phyloP scores from a whole-genome alignment of 768 basidiomycete species.

The Kwoniella newhampshirensis region DNA sequence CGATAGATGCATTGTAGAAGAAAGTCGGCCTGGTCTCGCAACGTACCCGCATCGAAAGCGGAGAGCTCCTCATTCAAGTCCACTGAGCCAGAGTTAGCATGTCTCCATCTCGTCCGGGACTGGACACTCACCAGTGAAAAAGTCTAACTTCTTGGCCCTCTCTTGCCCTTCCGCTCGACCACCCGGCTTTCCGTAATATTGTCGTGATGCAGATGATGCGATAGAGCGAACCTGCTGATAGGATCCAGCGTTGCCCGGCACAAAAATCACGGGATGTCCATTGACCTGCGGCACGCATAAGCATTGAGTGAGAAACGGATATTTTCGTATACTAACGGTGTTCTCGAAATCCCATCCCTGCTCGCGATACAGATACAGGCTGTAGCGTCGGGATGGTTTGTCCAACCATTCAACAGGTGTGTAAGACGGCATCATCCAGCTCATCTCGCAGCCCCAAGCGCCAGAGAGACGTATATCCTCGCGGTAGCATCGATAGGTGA shows the following conservation, averaged over 20 bases:
- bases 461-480: conserved; percentile 28
- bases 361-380: conserved; percentile 88
- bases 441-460: conserved; percentile 49
- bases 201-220: conserved; percentile 82
- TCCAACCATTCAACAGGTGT: conserved; percentile 70
- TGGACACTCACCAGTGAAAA: conserved; percentile 70
- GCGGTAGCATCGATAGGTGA: conserved; percentile 25
- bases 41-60: conserved; percentile 86
- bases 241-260: conserved; percentile 96
- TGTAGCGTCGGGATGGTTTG: conserved; percentile 70
- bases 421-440: conserved; percentile 68
- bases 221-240: conserved; percentile 91
- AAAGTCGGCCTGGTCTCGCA: conserved; percentile 77
- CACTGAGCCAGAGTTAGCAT: conserved; percentile 57
- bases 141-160: conserved; percentile 62
- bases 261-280: conserved; percentile 87
- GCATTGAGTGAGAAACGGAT: neutral
- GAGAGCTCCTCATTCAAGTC: conserved; percentile 98
- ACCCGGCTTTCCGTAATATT: conserved; percentile 67
- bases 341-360: conserved; percentile 70
- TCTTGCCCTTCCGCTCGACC: conserved; percentile 10
- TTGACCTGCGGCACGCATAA: conserved; percentile 16
- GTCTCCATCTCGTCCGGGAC: neutral
- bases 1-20: conserved; percentile 66
- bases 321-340: conserved; percentile 58